Percentiles rank a stretch among this genome's conserved stretches.
phyloP scores from a whole-genome alignment of 116 monocot species.

The Thalassia testudinum region DNA sequence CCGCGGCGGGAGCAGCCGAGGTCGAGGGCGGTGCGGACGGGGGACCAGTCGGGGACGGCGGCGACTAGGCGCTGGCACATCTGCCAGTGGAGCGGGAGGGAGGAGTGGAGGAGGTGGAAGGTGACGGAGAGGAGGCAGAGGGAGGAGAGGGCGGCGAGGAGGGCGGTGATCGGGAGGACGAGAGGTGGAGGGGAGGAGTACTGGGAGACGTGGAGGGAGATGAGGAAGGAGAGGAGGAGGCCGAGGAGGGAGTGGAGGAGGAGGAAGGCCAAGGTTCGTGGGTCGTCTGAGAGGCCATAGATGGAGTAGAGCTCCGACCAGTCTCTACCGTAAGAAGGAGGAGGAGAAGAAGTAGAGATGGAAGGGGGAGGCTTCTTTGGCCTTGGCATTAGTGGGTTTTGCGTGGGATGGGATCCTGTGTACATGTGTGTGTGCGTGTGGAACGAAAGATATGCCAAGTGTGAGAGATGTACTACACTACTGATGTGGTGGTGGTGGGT shows the following conservation, averaged over 20 bases:
- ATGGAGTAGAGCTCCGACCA: constrained; percentile 55
- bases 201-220: constrained; percentile 6
- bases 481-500: too few species aligned
- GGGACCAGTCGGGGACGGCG: constrained; percentile 58
- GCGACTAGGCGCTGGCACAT: constrained; percentile 52
- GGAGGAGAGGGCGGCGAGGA: constrained; percentile 30
- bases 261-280: constrained; percentile 45
- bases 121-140: constrained; percentile 49
- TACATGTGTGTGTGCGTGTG: too few species aligned
- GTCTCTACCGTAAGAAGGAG: constrained; percentile 22
- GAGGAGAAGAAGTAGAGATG: too few species aligned
- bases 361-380: too few species aligned
- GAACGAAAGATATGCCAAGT: too few species aligned
- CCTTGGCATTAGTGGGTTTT: too few species aligned
- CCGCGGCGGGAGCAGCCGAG: constrained; percentile 55
- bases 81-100: constrained; percentile 37
- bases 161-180: constrained; percentile 26
- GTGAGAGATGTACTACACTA: too few species aligned
- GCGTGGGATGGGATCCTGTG: too few species aligned
- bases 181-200: constrained; percentile 14
- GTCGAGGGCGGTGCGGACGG: constrained; percentile 54
- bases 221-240: neutral
- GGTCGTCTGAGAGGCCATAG: constrained; percentile 43
- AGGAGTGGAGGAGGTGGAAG: constrained; percentile 34
- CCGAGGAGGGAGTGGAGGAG: constrained; percentile 20